Conservation (phyloP, 2,329 filamentous ascomycete genomes). For the Colletotrichum melonis region DNA sequence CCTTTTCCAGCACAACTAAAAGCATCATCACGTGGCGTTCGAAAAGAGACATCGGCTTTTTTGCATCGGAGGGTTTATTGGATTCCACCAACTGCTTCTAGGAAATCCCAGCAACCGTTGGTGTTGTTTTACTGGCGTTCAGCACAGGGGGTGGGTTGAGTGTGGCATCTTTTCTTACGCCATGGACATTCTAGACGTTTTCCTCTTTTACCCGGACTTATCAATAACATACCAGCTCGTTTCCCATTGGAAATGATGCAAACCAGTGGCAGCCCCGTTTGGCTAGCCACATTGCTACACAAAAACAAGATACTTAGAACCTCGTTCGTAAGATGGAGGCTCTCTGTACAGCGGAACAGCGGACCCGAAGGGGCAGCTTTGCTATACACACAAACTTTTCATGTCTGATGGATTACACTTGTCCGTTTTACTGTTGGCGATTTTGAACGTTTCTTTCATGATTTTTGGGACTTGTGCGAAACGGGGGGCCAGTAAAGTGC, state of each 20-base stretch:
- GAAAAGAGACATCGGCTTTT: constrained; percentile 34
- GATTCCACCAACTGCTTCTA: constrained; percentile 28
- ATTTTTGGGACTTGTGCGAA: not conserved
- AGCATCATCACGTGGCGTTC: constrained; percentile 33
- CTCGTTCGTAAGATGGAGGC: constrained; percentile 24
- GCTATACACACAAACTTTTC: constrained; percentile 31
- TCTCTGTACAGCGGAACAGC: constrained; percentile 23
- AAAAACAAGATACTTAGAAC: constrained; percentile 11
- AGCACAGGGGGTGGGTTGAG: constrained; percentile 28
- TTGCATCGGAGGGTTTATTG: constrained; percentile 36
- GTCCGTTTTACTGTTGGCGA: constrained; percentile 14
- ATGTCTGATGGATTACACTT: constrained; percentile 23
- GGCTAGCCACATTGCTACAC: constrained; percentile 28
- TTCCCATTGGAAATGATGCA: constrained; percentile 17
- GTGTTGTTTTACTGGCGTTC: constrained; percentile 33
- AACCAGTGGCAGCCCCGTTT: constrained; percentile 1
- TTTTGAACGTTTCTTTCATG: not conserved
- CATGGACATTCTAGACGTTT: constrained; percentile 34
- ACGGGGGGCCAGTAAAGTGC: not conserved
- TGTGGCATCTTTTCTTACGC: constrained; percentile 24
- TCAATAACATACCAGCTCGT: constrained; percentile 26
- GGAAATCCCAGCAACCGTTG: constrained; percentile 25
- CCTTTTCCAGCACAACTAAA: constrained; percentile 68
- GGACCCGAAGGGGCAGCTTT: constrained; percentile 21
- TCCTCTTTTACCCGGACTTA: constrained; percentile 1